Evolutionary conservation across 139 green algal species (phyloP).

Genomic region (Desmodesmus armatus): DNA sequence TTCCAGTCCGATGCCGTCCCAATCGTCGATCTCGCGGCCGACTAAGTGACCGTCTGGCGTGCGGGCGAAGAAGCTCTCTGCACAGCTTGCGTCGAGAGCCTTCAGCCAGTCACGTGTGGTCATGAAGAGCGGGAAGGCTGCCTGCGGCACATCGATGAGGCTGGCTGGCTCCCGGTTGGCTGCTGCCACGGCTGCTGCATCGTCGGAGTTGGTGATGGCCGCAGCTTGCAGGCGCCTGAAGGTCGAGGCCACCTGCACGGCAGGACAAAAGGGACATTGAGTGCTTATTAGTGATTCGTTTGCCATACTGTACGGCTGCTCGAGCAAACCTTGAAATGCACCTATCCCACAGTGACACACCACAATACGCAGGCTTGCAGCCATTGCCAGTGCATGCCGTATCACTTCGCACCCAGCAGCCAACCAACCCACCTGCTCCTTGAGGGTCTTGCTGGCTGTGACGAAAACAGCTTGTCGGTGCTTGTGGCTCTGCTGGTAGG

Average conservation of each 20-base stretch:
- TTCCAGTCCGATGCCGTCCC: constrained; percentile 43
- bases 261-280: background rate
- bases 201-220: constrained; percentile 27
- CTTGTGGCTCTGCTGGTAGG: constrained; percentile 41
- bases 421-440: constrained; percentile 56
- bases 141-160: constrained; percentile 62
- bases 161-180: background rate
- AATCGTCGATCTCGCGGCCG: constrained; percentile 23
- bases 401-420: too few relatives aligned
- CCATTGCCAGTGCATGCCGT: background rate
- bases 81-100: constrained; percentile 75
- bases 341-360: background rate
- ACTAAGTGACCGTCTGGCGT: constrained; percentile 9
- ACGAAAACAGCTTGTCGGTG: constrained; percentile 69
- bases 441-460: constrained; percentile 77
- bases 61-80: constrained; percentile 75
- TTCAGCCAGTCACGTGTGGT: constrained; percentile 64
- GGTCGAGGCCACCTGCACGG: constrained; percentile 63
- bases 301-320: background rate
- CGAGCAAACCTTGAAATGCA: background rate
- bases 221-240: constrained; percentile 76
- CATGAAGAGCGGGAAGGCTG: constrained; percentile 85
- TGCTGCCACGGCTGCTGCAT: constrained; percentile 35
- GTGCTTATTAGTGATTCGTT: background rate
- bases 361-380: background rate